Base-by-base conservation (phyloP, 345 rosid genomes). In the Pugionium cornutum region DNA sequence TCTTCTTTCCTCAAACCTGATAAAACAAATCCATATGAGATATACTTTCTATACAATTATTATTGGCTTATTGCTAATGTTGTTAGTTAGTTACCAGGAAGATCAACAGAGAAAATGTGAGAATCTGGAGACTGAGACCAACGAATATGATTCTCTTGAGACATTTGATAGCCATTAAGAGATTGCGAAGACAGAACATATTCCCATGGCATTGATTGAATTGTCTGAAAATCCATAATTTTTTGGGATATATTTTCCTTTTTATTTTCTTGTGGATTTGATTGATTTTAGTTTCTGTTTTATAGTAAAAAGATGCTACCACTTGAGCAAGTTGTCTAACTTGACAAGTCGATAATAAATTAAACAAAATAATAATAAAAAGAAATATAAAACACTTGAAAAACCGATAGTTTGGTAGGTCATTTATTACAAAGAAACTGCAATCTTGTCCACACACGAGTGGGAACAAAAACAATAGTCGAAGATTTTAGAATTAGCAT, bases 1-100 rank as follows among this genome's bases (percentile, higher is more conserved):
- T 89, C 92, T 44, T 85, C 88, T 71, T 85, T 89, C 75, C 80
- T 87, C 73, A 83, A 82, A 47, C 95, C 97, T 87, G 67, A 57
- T 62, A 2, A 70, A n/a, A 1, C 4, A 4, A 25, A 2, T 25
- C 1, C 1, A 44, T 11, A 11, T 44, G 27, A 44, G 48, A 44
- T 11, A 44, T 11, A 18, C 48, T 11, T 44, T 44, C 7, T 8
- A 47, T 6, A 49, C 6, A 45, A 31, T 30, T 40, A 3, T 31
- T 31, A 31, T 18, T 18, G 18, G 18, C 18, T 18, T 18, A 18
- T 18, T 18, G 18, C 18, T 18, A 18, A 18, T 18, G 18, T 18
- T 18, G 32, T 31, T 36, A 36, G 63, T 48, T 29, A 10, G 27
- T 49, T 77, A 83, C 91, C 96, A 10, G 91, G 96, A 36, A 84